phyloP scores from a whole-genome alignment of 2,329 filamentous ascomycete genomes.

The Fusarium humuli region DNA sequence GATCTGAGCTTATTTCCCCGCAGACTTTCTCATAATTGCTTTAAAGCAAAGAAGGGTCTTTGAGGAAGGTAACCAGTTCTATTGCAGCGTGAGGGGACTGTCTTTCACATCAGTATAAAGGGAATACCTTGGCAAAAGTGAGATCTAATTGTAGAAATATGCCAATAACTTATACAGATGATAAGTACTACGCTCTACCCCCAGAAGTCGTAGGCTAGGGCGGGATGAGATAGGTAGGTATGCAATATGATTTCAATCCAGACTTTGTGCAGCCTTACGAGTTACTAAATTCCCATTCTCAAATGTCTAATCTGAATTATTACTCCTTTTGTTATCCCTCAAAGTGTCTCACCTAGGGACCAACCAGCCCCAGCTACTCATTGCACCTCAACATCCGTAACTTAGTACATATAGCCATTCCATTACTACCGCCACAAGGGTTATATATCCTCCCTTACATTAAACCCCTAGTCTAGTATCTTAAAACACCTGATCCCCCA shows the following conservation, averaged over 20 bases:
- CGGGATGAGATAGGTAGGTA: background rate
- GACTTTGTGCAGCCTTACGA: background rate
- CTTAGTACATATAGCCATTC: background rate
- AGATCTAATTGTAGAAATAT: background rate
- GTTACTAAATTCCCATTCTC: background rate
- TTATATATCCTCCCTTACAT: background rate
- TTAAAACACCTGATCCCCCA: background rate
- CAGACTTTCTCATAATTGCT: background rate
- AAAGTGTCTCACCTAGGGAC: background rate
- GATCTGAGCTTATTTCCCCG: constrained; percentile 7
- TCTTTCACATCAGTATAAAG: background rate
- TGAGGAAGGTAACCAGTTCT: background rate
- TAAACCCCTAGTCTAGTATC: background rate
- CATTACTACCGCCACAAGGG: background rate
- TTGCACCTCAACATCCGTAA: background rate
- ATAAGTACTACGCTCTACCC: background rate
- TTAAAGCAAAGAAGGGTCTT: background rate
- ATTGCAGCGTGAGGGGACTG: background rate
- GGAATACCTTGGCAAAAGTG: background rate
- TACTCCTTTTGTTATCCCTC: background rate
- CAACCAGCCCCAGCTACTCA: background rate
- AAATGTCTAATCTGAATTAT: background rate
- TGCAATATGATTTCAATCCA: background rate
- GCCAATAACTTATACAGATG: background rate
- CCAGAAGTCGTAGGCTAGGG: background rate